Conservation (phyloP, 208 protist genomes). For the Balamuthia mandrillaris region DNA sequence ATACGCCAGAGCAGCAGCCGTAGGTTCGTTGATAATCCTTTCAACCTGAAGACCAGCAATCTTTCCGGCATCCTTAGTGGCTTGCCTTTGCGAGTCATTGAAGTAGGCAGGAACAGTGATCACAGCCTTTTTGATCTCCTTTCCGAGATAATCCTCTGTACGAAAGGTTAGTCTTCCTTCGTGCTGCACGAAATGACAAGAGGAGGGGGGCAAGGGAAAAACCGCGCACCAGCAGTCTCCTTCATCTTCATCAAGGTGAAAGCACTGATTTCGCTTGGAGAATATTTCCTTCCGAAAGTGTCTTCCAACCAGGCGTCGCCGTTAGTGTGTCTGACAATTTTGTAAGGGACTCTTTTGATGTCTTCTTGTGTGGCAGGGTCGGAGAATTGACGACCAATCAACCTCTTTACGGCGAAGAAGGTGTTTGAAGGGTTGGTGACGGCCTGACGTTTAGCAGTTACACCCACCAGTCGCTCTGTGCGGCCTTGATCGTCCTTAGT, state of each 20-base stretch:
- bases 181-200: not conserved
- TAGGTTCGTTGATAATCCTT: conserved; percentile 76
- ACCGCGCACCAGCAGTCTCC: not conserved
- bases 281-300: conserved; percentile 71
- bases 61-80: conserved; percentile 81
- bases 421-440: conserved; percentile 88
- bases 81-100: conserved; percentile 72
- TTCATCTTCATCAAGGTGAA: conserved; percentile 77
- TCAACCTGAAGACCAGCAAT: conserved; percentile 74
- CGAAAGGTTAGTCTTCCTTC: not conserved
- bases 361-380: conserved; percentile 62
- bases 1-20: conserved; percentile 76
- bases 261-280: conserved; percentile 79
- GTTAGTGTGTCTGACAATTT: conserved; percentile 88
- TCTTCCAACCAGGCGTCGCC: conserved; percentile 92
- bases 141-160: conserved; percentile 27
- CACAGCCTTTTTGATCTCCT: conserved; percentile 59
- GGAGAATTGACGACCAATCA: conserved; percentile 74
- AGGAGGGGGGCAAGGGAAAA: not conserved
- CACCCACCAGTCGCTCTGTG: conserved; percentile 83
- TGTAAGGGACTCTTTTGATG: conserved; percentile 80
- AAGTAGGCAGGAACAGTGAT: conserved; percentile 78
- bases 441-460: conserved; percentile 75
- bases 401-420: conserved; percentile 89
- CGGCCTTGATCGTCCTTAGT: conserved; percentile 82